Conservation (phyloP, 1,284 basidiomycete species). For the Trametes sp. region DNA sequence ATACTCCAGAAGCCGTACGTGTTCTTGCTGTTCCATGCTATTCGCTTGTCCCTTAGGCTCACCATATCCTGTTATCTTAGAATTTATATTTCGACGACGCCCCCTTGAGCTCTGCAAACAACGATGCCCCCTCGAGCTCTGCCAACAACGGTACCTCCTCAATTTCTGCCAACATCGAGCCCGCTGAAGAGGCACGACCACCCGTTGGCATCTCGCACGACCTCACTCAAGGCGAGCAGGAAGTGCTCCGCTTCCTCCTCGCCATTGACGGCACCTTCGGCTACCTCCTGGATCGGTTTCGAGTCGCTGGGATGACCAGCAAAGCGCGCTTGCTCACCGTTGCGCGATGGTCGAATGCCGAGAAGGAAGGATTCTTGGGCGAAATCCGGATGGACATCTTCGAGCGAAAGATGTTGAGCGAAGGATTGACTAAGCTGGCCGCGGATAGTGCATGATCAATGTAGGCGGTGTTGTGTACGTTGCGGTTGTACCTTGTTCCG, state of each 20-base stretch:
- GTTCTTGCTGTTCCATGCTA: too few species aligned
- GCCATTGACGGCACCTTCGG: background rate
- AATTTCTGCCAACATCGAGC: too few species aligned
- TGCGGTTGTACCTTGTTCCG: too few species aligned
- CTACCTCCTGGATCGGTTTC: constrained; percentile 14
- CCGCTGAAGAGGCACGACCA: too few species aligned
- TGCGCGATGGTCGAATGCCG: constrained; percentile 5
- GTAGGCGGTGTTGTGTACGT: too few species aligned
- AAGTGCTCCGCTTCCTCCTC: constrained; percentile 10
- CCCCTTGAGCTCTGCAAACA: too few species aligned
- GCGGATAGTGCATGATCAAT: background rate
- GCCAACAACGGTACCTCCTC: too few species aligned
- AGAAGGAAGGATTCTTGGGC: constrained; percentile 14
- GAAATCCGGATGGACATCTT: constrained; percentile 12
- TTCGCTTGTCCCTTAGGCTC: too few species aligned
- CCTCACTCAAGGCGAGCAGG: background rate
- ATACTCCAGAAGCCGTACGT: too few species aligned
- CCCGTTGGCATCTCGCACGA: background rate
- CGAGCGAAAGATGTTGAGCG: constrained; percentile 8
- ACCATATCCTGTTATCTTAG: too few species aligned
- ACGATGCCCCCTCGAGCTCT: too few species aligned
- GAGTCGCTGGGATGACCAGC: constrained; percentile 13
- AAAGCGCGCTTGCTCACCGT: constrained; percentile 8
- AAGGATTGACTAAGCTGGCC: background rate
- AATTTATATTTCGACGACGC: too few species aligned